Evolutionary conservation across 495 filamentous ascomycete genomes (phyloP), one percentile per base, ranked within the genome.

Genomic region (Aspergillus ostianus): DNA sequence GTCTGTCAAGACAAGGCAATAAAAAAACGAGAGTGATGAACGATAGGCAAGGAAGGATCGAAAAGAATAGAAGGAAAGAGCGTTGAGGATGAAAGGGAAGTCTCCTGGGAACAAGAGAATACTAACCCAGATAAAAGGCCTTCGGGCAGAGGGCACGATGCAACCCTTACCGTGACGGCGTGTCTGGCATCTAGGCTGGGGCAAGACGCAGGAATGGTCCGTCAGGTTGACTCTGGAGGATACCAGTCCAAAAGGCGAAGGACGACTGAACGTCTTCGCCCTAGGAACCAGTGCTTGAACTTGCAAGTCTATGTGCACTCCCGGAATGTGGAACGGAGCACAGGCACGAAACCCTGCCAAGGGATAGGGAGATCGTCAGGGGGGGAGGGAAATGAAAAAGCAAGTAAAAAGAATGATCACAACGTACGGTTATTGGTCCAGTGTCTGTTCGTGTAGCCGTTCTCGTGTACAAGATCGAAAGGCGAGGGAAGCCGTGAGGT

Each of bases 221-320:
- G 74, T 62, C 69, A 71, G 73, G 71, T 64, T 63, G 65, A 70
- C 59, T 70, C 66, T 76, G 68, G 54, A 64, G 72, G 68, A 75
- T 71, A 70, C 74, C 70, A 77, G 66, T 69, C 64, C 65, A 64
- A 76, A 73, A 83, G 82, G 81, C 81, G 79, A 86, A 85, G 80
- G 73, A 85, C 85, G 85, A 87, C 82, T 79, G 77, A 87, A 87
- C 84, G 84, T 82, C 82, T 87, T 85, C 85, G 82, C 85, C 77
- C 72, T 79, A 77, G 75, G 74, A 77, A 66, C 65, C 52, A 57
- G 59, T 62, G 61, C 62, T 64, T 69, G 60, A 59, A 58, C 53
- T 64, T 58, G 65, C 56, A 61, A 58, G 70, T 68, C 63, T 64
- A 57, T 62, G 74, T 65, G 63, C 66, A 60, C 75, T 80, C 36